phyloP scores from a whole-genome alignment of 148 eudicot species.

The Pouteria glomerata region DNA sequence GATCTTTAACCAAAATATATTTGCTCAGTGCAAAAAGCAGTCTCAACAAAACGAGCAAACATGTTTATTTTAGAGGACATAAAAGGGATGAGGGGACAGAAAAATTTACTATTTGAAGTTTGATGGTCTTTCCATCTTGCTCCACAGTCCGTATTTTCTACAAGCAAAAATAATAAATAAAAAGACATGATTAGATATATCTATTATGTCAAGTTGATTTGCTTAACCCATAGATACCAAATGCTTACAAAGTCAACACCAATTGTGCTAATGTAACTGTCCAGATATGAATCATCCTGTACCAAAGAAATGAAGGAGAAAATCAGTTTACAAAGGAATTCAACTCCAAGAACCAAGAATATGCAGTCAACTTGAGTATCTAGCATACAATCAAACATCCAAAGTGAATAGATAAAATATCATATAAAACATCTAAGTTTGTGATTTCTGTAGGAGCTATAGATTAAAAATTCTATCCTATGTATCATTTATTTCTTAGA shows the following conservation, averaged over 20 bases:
- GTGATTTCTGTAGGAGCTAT: no score
- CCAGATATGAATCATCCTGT: slow-evolving; percentile 14
- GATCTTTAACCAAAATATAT: no score
- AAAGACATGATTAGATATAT: not conserved
- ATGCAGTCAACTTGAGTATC: not conserved
- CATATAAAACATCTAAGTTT: not conserved
- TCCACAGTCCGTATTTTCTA: slow-evolving; percentile 15
- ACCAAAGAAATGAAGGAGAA: slow-evolving; percentile 2
- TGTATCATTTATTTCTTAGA: no score
- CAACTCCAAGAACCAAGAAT: not conserved
- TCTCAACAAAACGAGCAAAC: no score
- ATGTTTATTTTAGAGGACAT: no score
- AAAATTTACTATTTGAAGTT: slow-evolving; percentile 14
- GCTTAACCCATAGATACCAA: not conserved
- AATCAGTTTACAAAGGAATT: not conserved
- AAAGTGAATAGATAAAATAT: not conserved
- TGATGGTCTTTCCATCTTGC: slow-evolving; percentile 24
- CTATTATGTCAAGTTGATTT: not conserved
- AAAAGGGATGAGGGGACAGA: not conserved
- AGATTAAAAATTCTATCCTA: no score
- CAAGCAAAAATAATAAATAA: not conserved
- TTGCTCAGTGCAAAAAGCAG: no score
- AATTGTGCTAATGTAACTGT: slow-evolving; percentile 9
- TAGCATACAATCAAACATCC: not conserved
- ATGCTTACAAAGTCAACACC: slow-evolving; percentile 10